Conservation (phyloP, 2,329 filamentous ascomycete genomes). For the Ophiostoma montium region DNA sequence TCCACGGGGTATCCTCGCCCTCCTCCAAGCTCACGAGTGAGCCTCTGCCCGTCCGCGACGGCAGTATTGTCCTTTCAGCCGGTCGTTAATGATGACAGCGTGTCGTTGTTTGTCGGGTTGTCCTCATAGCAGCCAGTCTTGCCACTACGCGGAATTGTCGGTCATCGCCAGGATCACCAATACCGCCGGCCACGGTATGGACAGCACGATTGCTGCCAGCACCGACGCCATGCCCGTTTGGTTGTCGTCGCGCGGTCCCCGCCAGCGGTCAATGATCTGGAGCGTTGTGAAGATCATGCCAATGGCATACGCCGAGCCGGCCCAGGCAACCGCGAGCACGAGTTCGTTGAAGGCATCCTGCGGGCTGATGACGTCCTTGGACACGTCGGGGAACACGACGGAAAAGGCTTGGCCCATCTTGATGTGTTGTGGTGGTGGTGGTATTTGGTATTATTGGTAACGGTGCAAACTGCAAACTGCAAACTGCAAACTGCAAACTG, state of each 20-base stretch:
- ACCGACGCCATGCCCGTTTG: constrained; percentile 12
- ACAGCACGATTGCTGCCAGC: constrained; percentile 12
- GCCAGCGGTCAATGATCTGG: constrained; percentile 17
- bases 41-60: too few species aligned
- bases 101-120: too few species aligned
- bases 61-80: too few species aligned
- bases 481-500: too few species aligned
- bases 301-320: constrained; percentile 12
- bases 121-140: too few species aligned
- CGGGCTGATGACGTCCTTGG: constrained; percentile 12
- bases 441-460: background rate
- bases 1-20: too few species aligned
- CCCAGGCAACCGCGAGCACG: constrained; percentile 15
- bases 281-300: constrained; percentile 16
- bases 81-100: too few species aligned
- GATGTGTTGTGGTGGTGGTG: background rate
- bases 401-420: constrained; percentile 12
- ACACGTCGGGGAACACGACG: constrained; percentile 10
- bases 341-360: constrained; percentile 11
- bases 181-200: constrained; percentile 15
- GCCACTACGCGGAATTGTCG: background rate
- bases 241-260: constrained; percentile 15
- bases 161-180: constrained; percentile 11
- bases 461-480: background rate
- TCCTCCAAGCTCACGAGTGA: too few species aligned